Conservation (phyloP, 2,329 filamentous ascomycete species). For the Diaporthe eres region DNA sequence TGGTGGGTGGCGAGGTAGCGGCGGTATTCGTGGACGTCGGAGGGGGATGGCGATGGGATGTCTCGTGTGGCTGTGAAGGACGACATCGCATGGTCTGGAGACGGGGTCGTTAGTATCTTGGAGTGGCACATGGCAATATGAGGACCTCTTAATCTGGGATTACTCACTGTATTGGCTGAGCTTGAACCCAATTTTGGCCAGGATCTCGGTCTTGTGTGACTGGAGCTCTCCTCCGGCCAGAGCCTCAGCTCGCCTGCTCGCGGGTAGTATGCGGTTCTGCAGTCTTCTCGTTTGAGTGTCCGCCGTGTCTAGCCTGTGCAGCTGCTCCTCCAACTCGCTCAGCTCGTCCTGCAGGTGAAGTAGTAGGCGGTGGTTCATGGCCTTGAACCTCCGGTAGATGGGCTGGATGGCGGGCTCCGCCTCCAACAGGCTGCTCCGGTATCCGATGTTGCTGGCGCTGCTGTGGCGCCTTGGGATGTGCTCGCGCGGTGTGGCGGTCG, state of each 20-base stretch:
- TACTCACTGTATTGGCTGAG: constrained; percentile 76
- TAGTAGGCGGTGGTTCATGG: constrained; percentile 84
- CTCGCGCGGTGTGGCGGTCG: constrained; percentile 38
- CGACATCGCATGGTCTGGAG: constrained; percentile 69
- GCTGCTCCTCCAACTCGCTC: constrained; percentile 82
- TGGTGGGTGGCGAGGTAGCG: constrained; percentile 65
- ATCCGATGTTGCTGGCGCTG: constrained; percentile 22
- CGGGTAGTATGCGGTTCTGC: constrained; percentile 63
- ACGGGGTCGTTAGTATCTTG: constrained; percentile 19
- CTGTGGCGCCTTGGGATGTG: constrained; percentile 24
- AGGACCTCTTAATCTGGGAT: no score
- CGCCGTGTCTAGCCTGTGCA: constrained; percentile 75
- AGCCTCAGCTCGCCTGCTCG: constrained; percentile 71
- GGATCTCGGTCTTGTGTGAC: constrained; percentile 71
- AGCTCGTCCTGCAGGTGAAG: constrained; percentile 90
- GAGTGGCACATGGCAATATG: not conserved
- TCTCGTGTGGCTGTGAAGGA: constrained; percentile 69
- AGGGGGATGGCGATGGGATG: constrained; percentile 61
- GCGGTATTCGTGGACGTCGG: constrained; percentile 64
- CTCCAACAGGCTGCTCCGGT: constrained; percentile 45
- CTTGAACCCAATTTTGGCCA: constrained; percentile 76
- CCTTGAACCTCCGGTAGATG: constrained; percentile 86
- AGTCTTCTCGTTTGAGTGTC: constrained; percentile 64
- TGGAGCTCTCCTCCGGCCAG: constrained; percentile 69
- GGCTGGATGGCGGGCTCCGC: constrained; percentile 60